Evolutionary conservation across 257 asterid species (phyloP), one percentile per base, ranked within the genome.

Genomic region (Sherardia arvensis): DNA sequence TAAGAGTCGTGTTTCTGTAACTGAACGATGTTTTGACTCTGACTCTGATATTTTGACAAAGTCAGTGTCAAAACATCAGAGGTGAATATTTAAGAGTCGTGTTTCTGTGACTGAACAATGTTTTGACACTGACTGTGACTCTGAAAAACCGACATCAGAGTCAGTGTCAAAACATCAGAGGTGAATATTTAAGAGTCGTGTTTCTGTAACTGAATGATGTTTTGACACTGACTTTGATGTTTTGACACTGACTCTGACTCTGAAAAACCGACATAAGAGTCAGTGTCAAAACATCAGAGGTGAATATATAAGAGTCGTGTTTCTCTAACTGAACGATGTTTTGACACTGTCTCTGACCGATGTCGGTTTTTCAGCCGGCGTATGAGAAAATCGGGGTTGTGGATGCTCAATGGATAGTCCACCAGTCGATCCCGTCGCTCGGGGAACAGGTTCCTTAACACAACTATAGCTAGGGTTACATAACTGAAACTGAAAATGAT

Each of bases 341-440:
- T 6, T n/a, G 30, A n/a, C n/a, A n/a, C n/a, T n/a, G n/a, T n/a
- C n/a, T n/a, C n/a, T n/a, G n/a, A n/a, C n/a, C n/a, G n/a, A n/a
- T n/a, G n/a, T n/a, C n/a, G n/a, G n/a, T n/a, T 23, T 69, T 66
- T 53, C 48, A 87, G 95, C 93, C 95, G 18, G 87, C 97, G 51
- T 86, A 84, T 66, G 90, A 90, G 65, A 85, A 76, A 74, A 90
- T 90, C n/a, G 97, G 97, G 70, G 96, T 90, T 2, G 97, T 90
- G 27, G 97, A 90, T 71, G 83, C 96, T 62, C 96, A 90, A 43
- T 85, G 95, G 93, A 72, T 90, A 34, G 84, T 90, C 74, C 96
- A 90, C 74, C 88, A 87, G 59, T 69, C 85, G 22, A 71, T 90
- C 53, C 97, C 96, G 57, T 90, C 97, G 38, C 77, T 87, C 58